Base-by-base conservation (phyloP, 176 grass and related monocot genomes). In the Oryza coarctata region DNA sequence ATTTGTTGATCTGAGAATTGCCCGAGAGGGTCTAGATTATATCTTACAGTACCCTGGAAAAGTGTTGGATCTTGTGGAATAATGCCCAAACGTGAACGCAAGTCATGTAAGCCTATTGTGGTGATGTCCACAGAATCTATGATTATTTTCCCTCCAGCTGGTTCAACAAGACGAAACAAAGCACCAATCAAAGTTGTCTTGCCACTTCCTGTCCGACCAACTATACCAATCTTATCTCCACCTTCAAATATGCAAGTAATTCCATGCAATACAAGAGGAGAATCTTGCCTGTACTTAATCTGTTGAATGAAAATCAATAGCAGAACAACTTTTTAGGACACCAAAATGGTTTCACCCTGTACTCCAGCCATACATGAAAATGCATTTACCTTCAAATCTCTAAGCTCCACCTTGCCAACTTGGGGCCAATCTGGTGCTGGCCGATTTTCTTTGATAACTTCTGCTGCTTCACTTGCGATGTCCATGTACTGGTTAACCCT, bases 61-160 rank as follows among this genome's bases (percentile, higher is more conserved):
- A 98, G 92, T 15, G 92, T 94, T 9, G 95, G 92, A 75, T 98
- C 95, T 87, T 98, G 95, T 29, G 95, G 95, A 83, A 98, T 98
- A 66, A 98, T 91, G 68, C 92, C 95, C 75, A 98, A 84, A 14
- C 92, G 81, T 35, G 95, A 94, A 50, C 92, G 89, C 81, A 98
- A 45, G 68, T 98, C 96, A 73, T 95, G 96, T 69, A 99, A 75
- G 15, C 96, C 96, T 68, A 99, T 78, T 29, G 35, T 82, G 3
- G 79, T 78, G 73, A 95, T 93, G 34, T 99, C 89, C 77, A 88
- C 1, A 25, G 69, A 65, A 50, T 99, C 93, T 33, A 99, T 90
- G 23, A 83, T 80, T 83, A 99, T 95, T 77, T 85, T 86, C 38
- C 96, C 93, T 87, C 80, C 91, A 84, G 84, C 65, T 61, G 96